Base-by-base conservation (phyloP, 192 early-diverging fungal genomes). In the Podila epigama region DNA sequence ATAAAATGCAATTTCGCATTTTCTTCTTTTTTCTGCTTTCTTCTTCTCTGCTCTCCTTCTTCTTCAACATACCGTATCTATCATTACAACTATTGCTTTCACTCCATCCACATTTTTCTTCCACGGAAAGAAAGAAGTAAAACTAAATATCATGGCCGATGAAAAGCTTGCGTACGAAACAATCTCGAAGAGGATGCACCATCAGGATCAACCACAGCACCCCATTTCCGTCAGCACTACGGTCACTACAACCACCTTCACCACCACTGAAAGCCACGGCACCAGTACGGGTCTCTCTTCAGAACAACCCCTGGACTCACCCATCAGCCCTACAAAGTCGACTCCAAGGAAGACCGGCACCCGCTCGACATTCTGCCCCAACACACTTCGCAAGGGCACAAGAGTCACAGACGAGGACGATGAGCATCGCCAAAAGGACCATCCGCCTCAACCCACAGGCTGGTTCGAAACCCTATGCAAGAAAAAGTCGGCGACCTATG, bases 351-450 rank as follows among this genome's bases (percentile, higher is more conserved):
- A 75, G 65, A 75, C 72, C 2, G 72, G 72, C n/a, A 75, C 72
- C 28, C 72, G 72, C 28, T 75, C 72, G 11, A 75, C 72, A 7
- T 75, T 75, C 34, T 75, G 72, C 37, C 65, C 65, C 9, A 68
- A 61, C 60, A 50, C 52, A 0, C 35, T 55, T 22, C 72, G 65
- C 27, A 54, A 59, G 42, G 39, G 44, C 37, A 65, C 55, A 28
- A 64, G 66, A n/a, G 15, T 65, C 33, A 55, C 63, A 1, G 63
- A 66, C 7, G 63, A 44, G 8, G 70, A 75, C 63, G 54, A 32
- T 27, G 57, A 40, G 22, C 56, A 40, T 37, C 58, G 41, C 51
- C 48, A 64, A 13, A 44, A 25, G 27, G 25, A 55, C 16, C 58
- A 70, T 9, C 8, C 34, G 5, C 58, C 18, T 32, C 51, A 48